Evolutionary conservation across 129 eudicot genomes (phyloP), one percentile per base, ranked within the genome.

Genomic region (Saposhnikovia divaricata): DNA sequence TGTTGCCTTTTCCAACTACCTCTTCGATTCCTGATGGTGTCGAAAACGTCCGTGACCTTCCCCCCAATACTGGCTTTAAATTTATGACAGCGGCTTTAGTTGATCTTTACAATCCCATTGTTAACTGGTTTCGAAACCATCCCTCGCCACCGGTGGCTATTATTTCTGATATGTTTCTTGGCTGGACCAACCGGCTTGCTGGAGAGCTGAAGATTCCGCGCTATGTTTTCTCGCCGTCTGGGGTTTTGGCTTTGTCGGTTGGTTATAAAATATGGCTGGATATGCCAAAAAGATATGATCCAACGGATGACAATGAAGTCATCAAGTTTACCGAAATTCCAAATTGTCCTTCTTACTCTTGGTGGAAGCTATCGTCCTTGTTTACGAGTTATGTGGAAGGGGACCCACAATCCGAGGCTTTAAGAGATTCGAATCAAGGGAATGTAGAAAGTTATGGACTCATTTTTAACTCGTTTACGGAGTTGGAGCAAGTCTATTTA

Each of bases 341-440:
- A 23, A 83, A 80, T 80, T 84, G 77, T 46, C 96, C 96, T 0
- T 40, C n/a, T 25, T 92, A 79, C 85, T 87, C 87, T 9, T 92
- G 93, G 93, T 88, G 89, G 89, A 89, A 92, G 80, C 18, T 92
- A 6, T 92, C 96, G 1, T 85, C 90, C 4, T 39, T 92, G 42
- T 92, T 78, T 34, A 88, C 96, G 11, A 76, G 78, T 77, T 92
- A 79, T 42, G 83, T 74, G 0, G 77, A 80, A 70, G 91, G 90
- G 5, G 89, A 77, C 48, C 82, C 80, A 1, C 31, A 21, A 27
- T 83, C 90, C 72, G 88, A 87, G 78, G 83, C 87, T 38, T 79
- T 92, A 23, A 85, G 75, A 45, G 87, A 79, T 31, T 77, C 78
- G 37, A 81, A 85, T n/a, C 31, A 23, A 0, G 88, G 51, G 0